Evolutionary conservation across 2,329 filamentous ascomycete species (phyloP).

Genomic region (Neofusicoccum sp.): DNA sequence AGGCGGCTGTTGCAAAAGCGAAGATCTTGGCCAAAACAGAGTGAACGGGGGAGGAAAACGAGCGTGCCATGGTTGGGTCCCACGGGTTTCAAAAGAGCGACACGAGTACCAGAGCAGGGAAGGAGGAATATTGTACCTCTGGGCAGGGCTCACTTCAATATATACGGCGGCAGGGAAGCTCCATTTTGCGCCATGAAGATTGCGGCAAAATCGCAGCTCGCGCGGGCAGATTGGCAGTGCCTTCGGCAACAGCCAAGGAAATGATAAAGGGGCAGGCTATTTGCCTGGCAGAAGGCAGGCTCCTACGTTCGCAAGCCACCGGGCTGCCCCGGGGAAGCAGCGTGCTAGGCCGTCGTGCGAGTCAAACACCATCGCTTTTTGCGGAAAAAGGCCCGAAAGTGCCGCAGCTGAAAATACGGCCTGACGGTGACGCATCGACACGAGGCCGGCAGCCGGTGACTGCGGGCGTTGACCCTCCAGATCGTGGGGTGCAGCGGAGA

Average conservation of each 20-base stretch:
- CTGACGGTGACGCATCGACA: not conserved
- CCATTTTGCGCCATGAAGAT: not conserved
- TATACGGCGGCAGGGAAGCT: not conserved
- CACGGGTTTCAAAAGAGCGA: slow-evolving; percentile 12
- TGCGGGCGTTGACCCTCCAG: not conserved
- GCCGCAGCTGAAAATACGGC: slow-evolving; percentile 2
- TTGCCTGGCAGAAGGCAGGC: not conserved
- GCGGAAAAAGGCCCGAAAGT: slow-evolving; percentile 5
- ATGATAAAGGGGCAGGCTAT: slow-evolving; percentile 4
- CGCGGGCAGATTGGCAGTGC: not conserved
- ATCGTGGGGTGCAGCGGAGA: not conserved
- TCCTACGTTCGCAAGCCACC: not conserved
- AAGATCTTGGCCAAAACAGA: not conserved
- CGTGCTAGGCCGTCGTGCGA: not conserved
- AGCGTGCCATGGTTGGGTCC: slow-evolving; percentile 1
- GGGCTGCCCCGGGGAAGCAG: not conserved
- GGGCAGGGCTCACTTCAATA: not conserved
- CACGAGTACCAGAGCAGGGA: not conserved
- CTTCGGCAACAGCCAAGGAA: not conserved
- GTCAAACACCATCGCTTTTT: not conserved
- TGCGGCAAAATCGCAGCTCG: not conserved
- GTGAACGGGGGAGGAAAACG: not conserved
- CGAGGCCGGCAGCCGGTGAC: not conserved
- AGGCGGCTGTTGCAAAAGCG: not conserved
- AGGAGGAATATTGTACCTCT: not conserved